A percentile compares a stretch with the other conserved stretches of the same genome.
These are phyloP conservation scores for Pythium sp. DNA, from an alignment of 352 stramenopile genomes.

Conservation along the genomic window DNA sequence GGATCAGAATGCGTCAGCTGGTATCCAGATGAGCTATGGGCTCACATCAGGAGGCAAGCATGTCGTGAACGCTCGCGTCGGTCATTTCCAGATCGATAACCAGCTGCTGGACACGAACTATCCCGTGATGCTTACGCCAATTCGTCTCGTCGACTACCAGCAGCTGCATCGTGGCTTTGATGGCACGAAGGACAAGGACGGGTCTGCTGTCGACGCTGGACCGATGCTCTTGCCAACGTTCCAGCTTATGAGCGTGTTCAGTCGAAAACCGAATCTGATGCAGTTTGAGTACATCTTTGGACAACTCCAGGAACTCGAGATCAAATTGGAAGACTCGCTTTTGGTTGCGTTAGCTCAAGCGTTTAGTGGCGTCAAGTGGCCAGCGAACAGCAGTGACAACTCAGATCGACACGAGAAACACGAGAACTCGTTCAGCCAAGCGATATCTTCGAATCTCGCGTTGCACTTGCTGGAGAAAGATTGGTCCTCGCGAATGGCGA, in stretches of 20 bases:
- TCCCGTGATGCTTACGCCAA: conserved; percentile 67
- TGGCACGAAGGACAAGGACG: conserved; percentile 16
- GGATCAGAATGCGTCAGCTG: conserved; percentile 59
- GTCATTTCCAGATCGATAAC: conserved; percentile 85
- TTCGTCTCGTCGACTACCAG: conserved; percentile 62
- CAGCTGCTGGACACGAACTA: conserved; percentile 86
- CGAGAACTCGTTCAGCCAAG: conserved; percentile 3
- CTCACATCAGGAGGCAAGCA: conserved; percentile 67
- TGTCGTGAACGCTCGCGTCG: conserved; percentile 72
- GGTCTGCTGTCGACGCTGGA: conserved; percentile 13
- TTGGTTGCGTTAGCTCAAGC: conserved; percentile 74
- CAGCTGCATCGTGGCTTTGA: conserved; percentile 57
- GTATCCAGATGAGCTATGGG: conserved; percentile 76
- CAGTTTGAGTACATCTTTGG: conserved; percentile 88
- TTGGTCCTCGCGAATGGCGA: conserved; percentile 46
- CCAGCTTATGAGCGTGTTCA: conserved; percentile 80
- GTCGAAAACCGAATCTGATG: conserved; percentile 54
- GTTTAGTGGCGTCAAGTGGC: conserved; percentile 73
- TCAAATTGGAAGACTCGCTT: conserved; percentile 80
- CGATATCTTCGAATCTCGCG: conserved; percentile 37
- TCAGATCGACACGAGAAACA: conserved; percentile 20
- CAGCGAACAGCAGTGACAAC: conserved; percentile 19
- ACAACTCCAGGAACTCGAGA: conserved; percentile 83
- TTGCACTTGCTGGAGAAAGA: conserved; percentile 53
- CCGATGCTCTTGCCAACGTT: conserved; percentile 68